Base-by-base conservation (phyloP, 345 rosid genomes). In the Eucalyptus coolabah region DNA sequence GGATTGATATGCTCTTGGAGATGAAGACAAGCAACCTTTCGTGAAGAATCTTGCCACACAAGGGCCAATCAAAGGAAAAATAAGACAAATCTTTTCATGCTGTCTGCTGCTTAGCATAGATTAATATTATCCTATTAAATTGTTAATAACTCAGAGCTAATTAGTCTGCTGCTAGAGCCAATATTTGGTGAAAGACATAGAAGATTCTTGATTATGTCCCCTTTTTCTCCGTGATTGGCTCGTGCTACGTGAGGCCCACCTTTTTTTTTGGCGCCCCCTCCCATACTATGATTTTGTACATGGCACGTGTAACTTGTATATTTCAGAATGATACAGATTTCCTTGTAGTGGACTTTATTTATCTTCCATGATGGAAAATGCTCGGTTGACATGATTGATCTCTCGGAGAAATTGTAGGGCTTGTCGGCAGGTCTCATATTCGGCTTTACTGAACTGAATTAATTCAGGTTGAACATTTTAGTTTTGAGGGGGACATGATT, bases 401-500 rank as follows among this genome's bases (percentile, higher is more conserved):
- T 28, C 85, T 40, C 47, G 49, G 49, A n/a, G 90, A 86, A 86
- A 63, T 47, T 49, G 40, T 59, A 86, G 65, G 63, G 86, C 42
- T 86, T 89, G 88, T 86, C 88, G 90, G 88, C 67, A 89, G 88
- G 86, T 50, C 50, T 60, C 45, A 3, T 34, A 9, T 87, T 5
- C 82, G 56, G 87, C 90, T 89, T 92, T 63, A 89, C 90, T 92
- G 88, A 69, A 88, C 90, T 92, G 90, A 72, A 90, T 89, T 87
- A 89, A 92, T 91, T 90, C 89, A 77, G 67, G 91, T 59, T 82
- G 91, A 72, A 67, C 50, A 82, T 83, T 47, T 89, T 59, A 77
- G 90, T 51, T 24, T 87, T 65, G 88, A 91, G 88, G 90, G 90
- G 87, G 90, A 93, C 92, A 93, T 56, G 86, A 85, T 88, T 60